phyloP scores from a whole-genome alignment of 371 early-diverging fungal genomes.

The Mucor racemosus region DNA sequence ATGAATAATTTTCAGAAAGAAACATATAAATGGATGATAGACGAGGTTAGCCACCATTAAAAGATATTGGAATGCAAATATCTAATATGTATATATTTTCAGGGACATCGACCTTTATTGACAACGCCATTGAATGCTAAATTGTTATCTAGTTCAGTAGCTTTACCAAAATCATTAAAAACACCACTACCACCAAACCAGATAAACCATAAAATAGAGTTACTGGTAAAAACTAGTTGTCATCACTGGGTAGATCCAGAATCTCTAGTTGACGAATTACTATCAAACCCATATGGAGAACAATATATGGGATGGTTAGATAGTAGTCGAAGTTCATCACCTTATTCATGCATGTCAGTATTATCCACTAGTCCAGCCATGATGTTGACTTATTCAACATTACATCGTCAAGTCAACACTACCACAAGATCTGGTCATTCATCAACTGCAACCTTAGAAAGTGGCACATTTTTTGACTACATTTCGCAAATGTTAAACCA shows the following conservation, averaged over 20 bases:
- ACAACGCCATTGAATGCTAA: not conserved
- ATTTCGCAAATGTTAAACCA: conserved; percentile 30
- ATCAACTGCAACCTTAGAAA: not conserved
- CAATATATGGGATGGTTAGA: conserved; percentile 20
- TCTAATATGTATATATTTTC: not conserved
- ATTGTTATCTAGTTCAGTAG: conserved; percentile 20
- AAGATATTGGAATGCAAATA: not conserved
- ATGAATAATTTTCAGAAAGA: conserved; percentile 75
- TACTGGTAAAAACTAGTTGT: conserved; percentile 19
- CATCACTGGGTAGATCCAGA: conserved; percentile 39
- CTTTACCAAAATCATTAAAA: conserved; percentile 7
- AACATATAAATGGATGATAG: conserved; percentile 46
- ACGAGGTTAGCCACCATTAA: conserved; percentile 18
- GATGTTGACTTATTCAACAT: conserved; percentile 47
- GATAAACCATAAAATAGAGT: not conserved
- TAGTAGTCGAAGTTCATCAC: conserved; percentile 36
- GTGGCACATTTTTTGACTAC: conserved; percentile 40
- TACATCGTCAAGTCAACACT: conserved; percentile 30
- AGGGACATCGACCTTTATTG: conserved; percentile 11
- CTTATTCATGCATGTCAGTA: conserved; percentile 44
- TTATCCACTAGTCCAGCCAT: conserved; percentile 42
- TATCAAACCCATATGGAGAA: conserved; percentile 12
- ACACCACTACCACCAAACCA: not conserved
- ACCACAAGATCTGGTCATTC: not conserved
- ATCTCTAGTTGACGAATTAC: conserved; percentile 26